phyloP scores from a whole-genome alignment of 2,329 filamentous ascomycete genomes.

The Microsporum canis region DNA sequence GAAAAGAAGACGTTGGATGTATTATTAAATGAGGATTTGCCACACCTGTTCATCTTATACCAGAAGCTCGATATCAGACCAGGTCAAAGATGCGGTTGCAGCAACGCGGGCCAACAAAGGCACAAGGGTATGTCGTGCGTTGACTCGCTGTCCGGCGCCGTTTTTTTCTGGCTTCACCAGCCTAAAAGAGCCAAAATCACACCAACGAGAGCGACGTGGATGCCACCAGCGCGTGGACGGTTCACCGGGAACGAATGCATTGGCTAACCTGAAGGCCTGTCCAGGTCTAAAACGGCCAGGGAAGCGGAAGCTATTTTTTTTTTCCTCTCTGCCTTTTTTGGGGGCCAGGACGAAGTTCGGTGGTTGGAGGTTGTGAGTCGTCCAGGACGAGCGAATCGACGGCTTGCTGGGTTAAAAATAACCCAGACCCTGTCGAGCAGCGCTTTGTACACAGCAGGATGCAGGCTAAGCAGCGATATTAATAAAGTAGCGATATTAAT shows the following conservation, averaged over 20 bases:
- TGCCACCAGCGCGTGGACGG: neutral
- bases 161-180: neutral
- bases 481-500: conserved; percentile 1
- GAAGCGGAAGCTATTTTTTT: neutral
- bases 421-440: conserved; percentile 1
- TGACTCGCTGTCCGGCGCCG: conserved; percentile 1
- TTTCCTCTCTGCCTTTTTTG: neutral
- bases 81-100: neutral
- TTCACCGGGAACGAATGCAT: neutral
- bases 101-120: neutral
- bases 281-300: neutral
- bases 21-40: neutral
- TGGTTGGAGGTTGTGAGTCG: neutral
- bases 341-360: conserved; percentile 1
- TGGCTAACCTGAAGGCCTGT: neutral
- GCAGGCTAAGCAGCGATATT: neutral
- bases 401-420: neutral
- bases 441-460: neutral
- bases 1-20: neutral
- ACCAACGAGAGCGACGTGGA: conserved; percentile 2
- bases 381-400: neutral
- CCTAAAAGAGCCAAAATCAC: conserved; percentile 1
- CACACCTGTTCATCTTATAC: conserved; percentile 3
- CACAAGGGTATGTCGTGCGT: neutral
- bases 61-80: neutral